A percentile compares a stretch with the other conserved stretches of the same genome.
Evolutionary conservation across 345 rosid genomes (phyloP).

Genomic region (Conringia planisiliqua): DNA sequence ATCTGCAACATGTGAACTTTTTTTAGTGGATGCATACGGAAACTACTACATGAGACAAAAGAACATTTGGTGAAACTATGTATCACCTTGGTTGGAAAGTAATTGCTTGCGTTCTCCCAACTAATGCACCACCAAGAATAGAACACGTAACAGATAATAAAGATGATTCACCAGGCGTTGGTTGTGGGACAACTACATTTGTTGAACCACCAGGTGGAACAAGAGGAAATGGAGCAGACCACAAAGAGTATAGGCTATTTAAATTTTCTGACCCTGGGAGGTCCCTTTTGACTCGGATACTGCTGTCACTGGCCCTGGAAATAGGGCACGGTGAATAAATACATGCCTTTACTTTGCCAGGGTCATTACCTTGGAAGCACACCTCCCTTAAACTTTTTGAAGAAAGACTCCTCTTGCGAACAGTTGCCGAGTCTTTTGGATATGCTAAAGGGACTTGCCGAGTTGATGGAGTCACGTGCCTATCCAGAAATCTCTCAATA

Average conservation of each 20-base stretch:
- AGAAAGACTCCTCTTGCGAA: constrained; percentile 29
- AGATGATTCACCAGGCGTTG: constrained; percentile 59
- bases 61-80: constrained; percentile 3
- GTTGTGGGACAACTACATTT: constrained; percentile 68
- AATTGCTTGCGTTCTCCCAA: constrained; percentile 76
- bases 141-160: constrained; percentile 71
- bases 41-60: constrained; percentile 4
- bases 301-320: constrained; percentile 49
- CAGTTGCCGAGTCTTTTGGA: constrained; percentile 33
- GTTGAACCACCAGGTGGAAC: constrained; percentile 80
- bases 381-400: constrained; percentile 44
- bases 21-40: constrained; percentile 11
- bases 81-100: constrained; percentile 84
- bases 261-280: constrained; percentile 41
- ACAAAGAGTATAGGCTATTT: constrained; percentile 41
- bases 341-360: constrained; percentile 62
- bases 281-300: constrained; percentile 54
- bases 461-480: constrained; percentile 39
- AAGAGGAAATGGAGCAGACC: constrained; percentile 82
- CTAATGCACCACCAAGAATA: constrained; percentile 58
- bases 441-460: constrained; percentile 37
- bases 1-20: constrained; percentile 46
- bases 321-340: constrained; percentile 63
- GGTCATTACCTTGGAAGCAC: constrained; percentile 37
- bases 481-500: constrained; percentile 31